Evolutionary conservation across 2,329 filamentous ascomycete genomes (phyloP).

Genomic region (Microsporum ferrugineum): DNA sequence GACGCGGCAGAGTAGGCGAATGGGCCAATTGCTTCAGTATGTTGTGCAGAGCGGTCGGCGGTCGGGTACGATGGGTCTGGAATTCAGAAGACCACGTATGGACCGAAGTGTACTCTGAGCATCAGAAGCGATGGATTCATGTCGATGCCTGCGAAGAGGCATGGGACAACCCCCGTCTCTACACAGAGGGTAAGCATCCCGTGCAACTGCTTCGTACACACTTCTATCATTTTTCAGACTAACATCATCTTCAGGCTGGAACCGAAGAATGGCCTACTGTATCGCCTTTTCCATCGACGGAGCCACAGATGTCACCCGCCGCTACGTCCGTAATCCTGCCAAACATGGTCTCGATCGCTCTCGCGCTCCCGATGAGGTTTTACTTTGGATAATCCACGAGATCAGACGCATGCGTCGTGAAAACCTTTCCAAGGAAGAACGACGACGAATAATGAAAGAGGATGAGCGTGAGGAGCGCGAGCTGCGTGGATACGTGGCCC

Average conservation of each 20-base stretch:
- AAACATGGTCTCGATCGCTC: conserved; percentile 59
- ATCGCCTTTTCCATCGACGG: conserved; percentile 91
- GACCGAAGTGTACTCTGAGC: conserved; percentile 94
- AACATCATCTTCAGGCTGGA: conserved; percentile 52
- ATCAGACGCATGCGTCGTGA: conserved; percentile 73
- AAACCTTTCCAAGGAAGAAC: conserved; percentile 69
- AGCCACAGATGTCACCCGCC: conserved; percentile 55
- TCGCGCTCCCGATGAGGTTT: conserved; percentile 74
- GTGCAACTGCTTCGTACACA: not conserved
- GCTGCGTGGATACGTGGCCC: conserved; percentile 35
- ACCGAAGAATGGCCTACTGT: conserved; percentile 93
- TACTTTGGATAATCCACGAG: conserved; percentile 84
- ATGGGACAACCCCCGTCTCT: conserved; percentile 88
- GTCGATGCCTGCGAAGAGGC: conserved; percentile 89
- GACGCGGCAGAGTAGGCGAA: conserved; percentile 78
- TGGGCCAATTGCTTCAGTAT: conserved; percentile 99
- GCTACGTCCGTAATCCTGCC: conserved; percentile 47
- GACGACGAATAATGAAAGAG: conserved; percentile 39
- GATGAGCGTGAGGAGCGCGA: conserved; percentile 41
- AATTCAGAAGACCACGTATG: conserved; percentile 95
- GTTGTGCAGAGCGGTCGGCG: conserved; percentile 86
- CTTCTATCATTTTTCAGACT: conserved; percentile 8
- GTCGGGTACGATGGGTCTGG: conserved; percentile 93
- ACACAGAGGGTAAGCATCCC: conserved; percentile 58
- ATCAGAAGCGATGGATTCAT: conserved; percentile 90